Conservation (phyloP, 257 asterid species). For the Apocynum venetum region DNA sequence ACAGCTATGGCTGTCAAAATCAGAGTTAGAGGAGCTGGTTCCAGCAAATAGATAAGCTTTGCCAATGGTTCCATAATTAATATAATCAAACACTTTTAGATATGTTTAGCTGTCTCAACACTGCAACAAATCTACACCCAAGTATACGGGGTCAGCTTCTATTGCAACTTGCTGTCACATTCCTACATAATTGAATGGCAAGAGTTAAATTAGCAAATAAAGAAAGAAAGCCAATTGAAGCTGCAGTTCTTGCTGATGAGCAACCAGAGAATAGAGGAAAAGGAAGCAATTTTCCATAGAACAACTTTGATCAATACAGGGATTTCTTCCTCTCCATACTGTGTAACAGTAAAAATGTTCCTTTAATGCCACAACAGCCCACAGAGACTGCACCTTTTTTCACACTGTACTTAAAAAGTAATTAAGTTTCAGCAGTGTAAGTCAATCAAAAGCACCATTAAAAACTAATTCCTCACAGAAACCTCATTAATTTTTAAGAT, state of each 20-base stretch:
- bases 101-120: neutral
- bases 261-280: neutral
- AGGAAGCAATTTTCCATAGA: neutral
- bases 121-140: neutral
- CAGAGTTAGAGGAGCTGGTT: conserved; percentile 77
- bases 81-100: neutral
- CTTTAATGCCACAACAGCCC: neutral
- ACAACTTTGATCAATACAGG: neutral
- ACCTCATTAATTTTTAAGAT: neutral
- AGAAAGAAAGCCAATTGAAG: neutral
- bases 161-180: neutral
- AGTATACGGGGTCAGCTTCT: conserved; percentile 1
- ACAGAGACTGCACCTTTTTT: neutral
- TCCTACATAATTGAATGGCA: neutral
- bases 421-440: neutral
- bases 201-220: neutral
- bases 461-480: neutral
- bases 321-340: neutral
- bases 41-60: conserved; percentile 71
- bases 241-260: neutral
- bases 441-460: neutral
- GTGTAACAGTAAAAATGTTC: neutral
- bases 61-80: conserved; percentile 65
- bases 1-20: conserved; percentile 74
- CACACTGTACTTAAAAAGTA: neutral